Base-by-base conservation (phyloP, 2,329 filamentous ascomycete species). In the Alternaria sp. region DNA sequence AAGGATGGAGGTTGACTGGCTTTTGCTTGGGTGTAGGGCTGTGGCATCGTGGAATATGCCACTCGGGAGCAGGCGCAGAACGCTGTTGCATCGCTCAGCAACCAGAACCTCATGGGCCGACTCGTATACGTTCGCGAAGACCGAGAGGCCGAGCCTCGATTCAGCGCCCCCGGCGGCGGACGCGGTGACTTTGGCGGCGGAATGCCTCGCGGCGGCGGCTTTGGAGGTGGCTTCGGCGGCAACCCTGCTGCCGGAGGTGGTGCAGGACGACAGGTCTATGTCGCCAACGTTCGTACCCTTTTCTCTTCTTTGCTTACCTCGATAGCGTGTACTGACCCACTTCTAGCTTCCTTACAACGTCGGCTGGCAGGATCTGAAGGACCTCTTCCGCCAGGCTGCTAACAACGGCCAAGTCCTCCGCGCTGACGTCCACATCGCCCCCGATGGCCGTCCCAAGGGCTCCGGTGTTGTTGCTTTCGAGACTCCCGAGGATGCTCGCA, bases 31-130 rank as follows among this genome's bases (percentile, higher is more conserved):
- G 88, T 88, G 91, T 97, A 98, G 95, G 95, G 96, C 93, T 99
- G 95, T 95, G 96, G 96, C 87, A 99, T 99, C 93, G 96, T 99
- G 91, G 96, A 99, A 91, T 99, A 99, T 90, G 94, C 94, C 83
- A 97, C 95, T 78, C 93, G 94, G 89, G 96, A 99, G 80, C 93
- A 99, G 91, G 96, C 96, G 81, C 96, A 98, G 83, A 91, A 93
- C 83, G 96, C 96, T 79, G 96, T 99, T 85, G 91, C 92, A 82
- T 96, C 93, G 80, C 92, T 99, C 84, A 97, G 94, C 89, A 99
- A 99, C 86, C 95, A 97, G 84, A 97, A 96, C 81, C 87, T 99
- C 66, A 98, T 98, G 95, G 96, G 96, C 64, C 91, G 96, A 82
- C 91, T 99, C 75, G 93, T 99, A 81, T 99, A 99, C 82, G 96